Percentiles rank a stretch among this genome's conserved stretches.
These are phyloP conservation scores for Aspergillus japonicus DNA, from an alignment of 2,329 filamentous ascomycete species.

Conservation along the genomic window DNA sequence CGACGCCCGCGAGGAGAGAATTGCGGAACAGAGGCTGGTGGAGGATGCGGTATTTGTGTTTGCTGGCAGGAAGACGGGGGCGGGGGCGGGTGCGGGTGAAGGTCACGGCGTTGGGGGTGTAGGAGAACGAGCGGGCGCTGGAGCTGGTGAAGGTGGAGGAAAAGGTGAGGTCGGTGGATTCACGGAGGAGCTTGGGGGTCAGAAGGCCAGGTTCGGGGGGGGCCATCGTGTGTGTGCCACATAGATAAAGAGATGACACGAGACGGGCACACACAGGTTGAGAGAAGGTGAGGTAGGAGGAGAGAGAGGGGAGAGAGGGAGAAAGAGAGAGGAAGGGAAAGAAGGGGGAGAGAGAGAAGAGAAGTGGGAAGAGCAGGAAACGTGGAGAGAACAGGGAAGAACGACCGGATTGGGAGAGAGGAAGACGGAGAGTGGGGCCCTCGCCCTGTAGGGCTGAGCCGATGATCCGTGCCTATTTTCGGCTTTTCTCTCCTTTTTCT, in stretches of 20 bases:
- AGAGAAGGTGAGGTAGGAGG: background rate
- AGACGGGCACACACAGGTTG: background rate
- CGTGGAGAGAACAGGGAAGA: conserved; percentile 1
- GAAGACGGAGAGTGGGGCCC: conserved; percentile 1
- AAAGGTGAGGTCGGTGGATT: conserved; percentile 8
- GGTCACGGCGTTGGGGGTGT: conserved; percentile 9
- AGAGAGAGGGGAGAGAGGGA: background rate
- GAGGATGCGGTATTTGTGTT: conserved; percentile 9
- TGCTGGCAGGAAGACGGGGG: conserved; percentile 14
- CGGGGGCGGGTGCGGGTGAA: conserved; percentile 19
- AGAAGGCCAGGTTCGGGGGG: background rate
- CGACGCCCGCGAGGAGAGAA: conserved; percentile 43
- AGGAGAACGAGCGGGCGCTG: background rate
- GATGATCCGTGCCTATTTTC: conserved; percentile 2
- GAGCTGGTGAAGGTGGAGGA: conserved; percentile 5
- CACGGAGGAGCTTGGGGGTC: conserved; percentile 4
- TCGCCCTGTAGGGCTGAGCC: conserved; percentile 23
- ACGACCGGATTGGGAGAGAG: background rate
- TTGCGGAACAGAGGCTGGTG: conserved; percentile 35
- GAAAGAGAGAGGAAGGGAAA: background rate
- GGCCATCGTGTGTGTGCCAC: conserved; percentile 1
- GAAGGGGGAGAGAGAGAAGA: background rate
- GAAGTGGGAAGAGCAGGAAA: background rate
- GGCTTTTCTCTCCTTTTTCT: background rate
- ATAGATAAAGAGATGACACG: conserved; percentile 3